Evolutionary conservation across 805 yeast genomes (phyloP).

Genomic region (Metschnikowia drakensbergensis): DNA sequence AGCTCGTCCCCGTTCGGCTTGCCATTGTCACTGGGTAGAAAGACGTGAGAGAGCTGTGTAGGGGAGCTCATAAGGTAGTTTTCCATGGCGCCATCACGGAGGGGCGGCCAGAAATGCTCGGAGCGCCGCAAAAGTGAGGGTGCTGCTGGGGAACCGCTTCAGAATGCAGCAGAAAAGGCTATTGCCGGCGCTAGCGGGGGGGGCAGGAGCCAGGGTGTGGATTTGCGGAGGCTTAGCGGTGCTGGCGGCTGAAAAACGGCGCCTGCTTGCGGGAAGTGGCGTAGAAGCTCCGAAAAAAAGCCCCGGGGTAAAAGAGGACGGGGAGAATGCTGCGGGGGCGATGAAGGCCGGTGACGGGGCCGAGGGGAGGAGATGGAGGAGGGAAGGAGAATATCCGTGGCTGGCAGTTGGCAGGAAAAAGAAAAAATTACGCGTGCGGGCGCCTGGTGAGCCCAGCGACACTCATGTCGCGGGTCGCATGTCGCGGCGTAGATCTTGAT

Average conservation of each 20-base stretch:
- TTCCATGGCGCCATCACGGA: constrained; percentile 28
- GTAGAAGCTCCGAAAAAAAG: background rate
- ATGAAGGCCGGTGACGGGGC: background rate
- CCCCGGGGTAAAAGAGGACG: background rate
- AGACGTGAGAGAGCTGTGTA: constrained; percentile 33
- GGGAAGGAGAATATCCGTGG: background rate
- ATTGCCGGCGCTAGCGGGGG: background rate
- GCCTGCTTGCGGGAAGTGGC: background rate
- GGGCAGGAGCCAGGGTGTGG: background rate
- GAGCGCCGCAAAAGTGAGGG: background rate
- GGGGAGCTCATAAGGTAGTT: constrained; percentile 40
- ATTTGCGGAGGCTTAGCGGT: background rate
- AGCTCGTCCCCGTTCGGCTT: background rate
- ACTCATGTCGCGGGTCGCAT: constrained; percentile 4
- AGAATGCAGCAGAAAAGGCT: background rate
- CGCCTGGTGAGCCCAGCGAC: constrained; percentile 4
- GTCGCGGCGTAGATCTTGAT: constrained; percentile 5
- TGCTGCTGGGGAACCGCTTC: background rate
- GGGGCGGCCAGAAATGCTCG: background rate
- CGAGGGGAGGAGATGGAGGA: background rate
- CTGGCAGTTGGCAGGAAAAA: constrained; percentile 4
- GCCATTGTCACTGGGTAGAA: constrained; percentile 14
- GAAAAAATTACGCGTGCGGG: constrained; percentile 7
- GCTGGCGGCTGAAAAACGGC: background rate
- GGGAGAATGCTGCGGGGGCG: background rate